Percentiles rank a stretch among this genome's conserved stretches.
Evolutionary conservation across 2,329 filamentous ascomycete genomes (phyloP).

Genomic region (Camillea tinctor): DNA sequence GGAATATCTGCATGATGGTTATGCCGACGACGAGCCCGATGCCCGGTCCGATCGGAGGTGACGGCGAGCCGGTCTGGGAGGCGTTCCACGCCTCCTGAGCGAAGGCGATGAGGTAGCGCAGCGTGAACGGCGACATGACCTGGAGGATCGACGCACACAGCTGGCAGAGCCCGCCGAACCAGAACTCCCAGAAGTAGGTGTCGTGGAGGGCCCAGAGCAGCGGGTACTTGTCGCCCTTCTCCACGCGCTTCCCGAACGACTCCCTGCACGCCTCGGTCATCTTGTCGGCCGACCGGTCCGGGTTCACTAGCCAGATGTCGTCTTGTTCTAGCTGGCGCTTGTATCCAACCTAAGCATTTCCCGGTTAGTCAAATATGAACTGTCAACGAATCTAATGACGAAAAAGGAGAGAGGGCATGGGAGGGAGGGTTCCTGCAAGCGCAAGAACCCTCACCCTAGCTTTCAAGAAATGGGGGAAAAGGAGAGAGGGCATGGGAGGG

Average conservation of each 20-base stretch:
- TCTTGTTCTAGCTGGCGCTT: constrained; percentile 77
- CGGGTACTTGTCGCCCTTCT: constrained; percentile 68
- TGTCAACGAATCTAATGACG: not conserved
- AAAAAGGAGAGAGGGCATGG: not conserved
- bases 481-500: not conserved
- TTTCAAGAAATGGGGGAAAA: not conserved
- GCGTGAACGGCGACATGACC: constrained; percentile 79
- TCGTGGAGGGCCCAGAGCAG: constrained; percentile 82
- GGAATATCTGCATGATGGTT: constrained; percentile 78
- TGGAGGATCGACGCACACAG: constrained; percentile 72
- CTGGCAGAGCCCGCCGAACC: constrained; percentile 77
- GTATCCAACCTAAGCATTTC: constrained; percentile 67
- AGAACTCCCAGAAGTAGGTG: constrained; percentile 81
- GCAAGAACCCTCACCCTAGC: not conserved
- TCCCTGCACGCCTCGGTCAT: constrained; percentile 65
- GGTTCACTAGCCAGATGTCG: constrained; percentile 89
- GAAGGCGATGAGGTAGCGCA: constrained; percentile 85
- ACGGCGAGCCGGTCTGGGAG: constrained; percentile 44
- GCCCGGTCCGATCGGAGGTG: constrained; percentile 71
- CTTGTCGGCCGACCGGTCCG: constrained; percentile 68
- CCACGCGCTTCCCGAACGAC: constrained; percentile 67
- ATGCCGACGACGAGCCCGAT: constrained; percentile 83
- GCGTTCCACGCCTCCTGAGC: constrained; percentile 76
- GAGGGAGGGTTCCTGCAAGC: not conserved
- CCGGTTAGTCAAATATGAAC: constrained; percentile 2